Percentiles rank a stretch among this genome's conserved stretches.
phyloP scores from a whole-genome alignment of 2,329 filamentous ascomycete genomes.

The Fusarium keratoplasticum region DNA sequence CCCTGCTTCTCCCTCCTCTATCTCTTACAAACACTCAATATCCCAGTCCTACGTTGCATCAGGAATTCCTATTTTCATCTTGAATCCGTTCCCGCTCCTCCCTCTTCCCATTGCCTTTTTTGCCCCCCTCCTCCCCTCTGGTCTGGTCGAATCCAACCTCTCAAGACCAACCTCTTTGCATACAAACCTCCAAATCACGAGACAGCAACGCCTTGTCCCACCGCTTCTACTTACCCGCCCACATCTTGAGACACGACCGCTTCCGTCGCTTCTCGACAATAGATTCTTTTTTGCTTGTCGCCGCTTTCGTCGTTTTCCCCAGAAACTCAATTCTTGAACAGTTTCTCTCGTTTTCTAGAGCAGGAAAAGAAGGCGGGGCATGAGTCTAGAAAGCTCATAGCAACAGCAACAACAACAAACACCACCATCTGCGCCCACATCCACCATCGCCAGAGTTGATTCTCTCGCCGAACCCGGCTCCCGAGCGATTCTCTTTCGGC shows the following conservation, averaged over 20 bases:
- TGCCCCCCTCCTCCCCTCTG: background rate
- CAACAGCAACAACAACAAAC: constrained; percentile 14
- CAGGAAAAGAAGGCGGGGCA: constrained; percentile 31
- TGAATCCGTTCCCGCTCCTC: constrained; percentile 10
- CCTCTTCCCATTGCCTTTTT: constrained; percentile 6
- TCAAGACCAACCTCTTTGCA: background rate
- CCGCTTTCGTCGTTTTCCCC: constrained; percentile 22
- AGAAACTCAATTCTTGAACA: background rate
- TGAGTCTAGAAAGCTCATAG: constrained; percentile 8
- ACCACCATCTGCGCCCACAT: background rate
- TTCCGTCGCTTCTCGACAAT: background rate
- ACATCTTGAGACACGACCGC: constrained; percentile 3
- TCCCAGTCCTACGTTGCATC: constrained; percentile 29
- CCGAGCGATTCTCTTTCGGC: background rate
- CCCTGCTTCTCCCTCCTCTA: constrained; percentile 12
- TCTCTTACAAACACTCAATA: constrained; percentile 30
- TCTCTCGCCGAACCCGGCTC: constrained; percentile 16
- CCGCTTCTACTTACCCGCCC: constrained; percentile 29
- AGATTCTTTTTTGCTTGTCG: background rate
- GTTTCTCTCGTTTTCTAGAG: background rate
- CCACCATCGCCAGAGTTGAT: constrained; percentile 1
- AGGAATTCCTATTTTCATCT: constrained; percentile 16
- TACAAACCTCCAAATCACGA: constrained; percentile 29
- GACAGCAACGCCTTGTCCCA: constrained; percentile 23
- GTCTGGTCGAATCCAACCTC: background rate